Conservation (phyloP, 768 basidiomycete species). For the Saitozyma sp. region DNA sequence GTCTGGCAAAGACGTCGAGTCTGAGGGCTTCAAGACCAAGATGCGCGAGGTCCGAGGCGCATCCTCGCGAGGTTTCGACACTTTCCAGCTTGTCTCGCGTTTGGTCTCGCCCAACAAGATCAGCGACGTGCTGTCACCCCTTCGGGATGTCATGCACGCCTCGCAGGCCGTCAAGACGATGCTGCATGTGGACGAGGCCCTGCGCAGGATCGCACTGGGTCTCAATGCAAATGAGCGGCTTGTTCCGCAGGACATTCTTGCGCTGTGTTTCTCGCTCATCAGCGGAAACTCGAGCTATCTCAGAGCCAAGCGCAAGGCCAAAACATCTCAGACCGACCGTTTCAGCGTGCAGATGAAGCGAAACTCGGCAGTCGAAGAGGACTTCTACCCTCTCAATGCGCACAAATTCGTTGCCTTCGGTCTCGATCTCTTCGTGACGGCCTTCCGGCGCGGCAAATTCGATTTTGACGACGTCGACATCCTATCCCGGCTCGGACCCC, state of each 20-base stretch:
- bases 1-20: conserved; percentile 81
- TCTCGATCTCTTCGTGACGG: conserved; percentile 84
- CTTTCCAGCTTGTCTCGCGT: conserved; percentile 77
- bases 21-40: conserved; percentile 90
- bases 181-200: conserved; percentile 81
- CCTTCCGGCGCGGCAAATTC: conserved; percentile 79
- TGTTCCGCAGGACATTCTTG: conserved; percentile 67
- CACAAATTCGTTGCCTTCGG: conserved; percentile 90
- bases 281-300: conserved; percentile 87
- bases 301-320: conserved; percentile 58
- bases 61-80: conserved; percentile 78
- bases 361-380: conserved; percentile 58
- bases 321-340: conserved; percentile 55
- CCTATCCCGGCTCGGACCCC: conserved; percentile 78
- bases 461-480: conserved; percentile 74
- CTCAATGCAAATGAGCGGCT: conserved; percentile 79
- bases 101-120: conserved; percentile 74
- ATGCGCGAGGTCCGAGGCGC: conserved; percentile 87
- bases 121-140: conserved; percentile 70
- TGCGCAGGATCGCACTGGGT: conserved; percentile 77
- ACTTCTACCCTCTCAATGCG: conserved; percentile 83
- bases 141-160: conserved; percentile 80
- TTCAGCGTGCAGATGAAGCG: conserved; percentile 78
- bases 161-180: conserved; percentile 77
- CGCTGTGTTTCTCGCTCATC: conserved; percentile 83